These are phyloP conservation scores for Mycosphaerelloides madeirae DNA, from an alignment of 2,329 filamentous ascomycete species.

Conservation along the genomic window DNA sequence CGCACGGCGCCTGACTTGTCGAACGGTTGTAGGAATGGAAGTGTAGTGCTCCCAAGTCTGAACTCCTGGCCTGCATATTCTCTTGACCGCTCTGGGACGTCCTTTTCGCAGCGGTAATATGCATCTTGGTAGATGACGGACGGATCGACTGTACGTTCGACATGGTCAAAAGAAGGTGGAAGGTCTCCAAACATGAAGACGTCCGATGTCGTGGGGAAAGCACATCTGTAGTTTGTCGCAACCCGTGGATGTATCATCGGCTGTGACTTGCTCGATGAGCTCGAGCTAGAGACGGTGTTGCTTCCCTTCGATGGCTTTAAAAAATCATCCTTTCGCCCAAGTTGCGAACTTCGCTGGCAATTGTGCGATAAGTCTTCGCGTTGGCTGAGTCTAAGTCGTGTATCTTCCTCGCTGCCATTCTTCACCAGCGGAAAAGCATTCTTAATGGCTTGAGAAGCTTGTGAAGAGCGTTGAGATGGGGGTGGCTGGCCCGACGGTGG, in stretches of 20 bases:
- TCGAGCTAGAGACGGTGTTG: slow-evolving; percentile 1
- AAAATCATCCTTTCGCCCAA: slow-evolving; percentile 1
- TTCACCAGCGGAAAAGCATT: slow-evolving; percentile 73
- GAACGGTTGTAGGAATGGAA: slow-evolving; percentile 78
- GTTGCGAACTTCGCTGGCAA: slow-evolving; percentile 9
- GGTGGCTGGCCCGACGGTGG: slow-evolving; percentile 19
- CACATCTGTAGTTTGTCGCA: slow-evolving; percentile 17
- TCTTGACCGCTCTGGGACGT: slow-evolving; percentile 69
- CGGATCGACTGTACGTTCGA: slow-evolving; percentile 58
- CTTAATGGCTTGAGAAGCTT: slow-evolving; percentile 41
- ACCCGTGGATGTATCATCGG: slow-evolving; percentile 3
- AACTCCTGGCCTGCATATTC: slow-evolving; percentile 90
- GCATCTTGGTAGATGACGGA: slow-evolving; percentile 77
- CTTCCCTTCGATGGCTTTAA: slow-evolving; percentile 1
- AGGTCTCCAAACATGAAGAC: slow-evolving; percentile 34
- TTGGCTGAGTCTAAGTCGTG: slow-evolving; percentile 63
- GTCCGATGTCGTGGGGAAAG: slow-evolving; percentile 19
- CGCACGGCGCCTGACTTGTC: slow-evolving; percentile 44
- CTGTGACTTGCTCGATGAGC: slow-evolving; percentile 2
- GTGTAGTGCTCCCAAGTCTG: slow-evolving; percentile 65
- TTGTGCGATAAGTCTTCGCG: slow-evolving; percentile 35
- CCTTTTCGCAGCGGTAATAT: slow-evolving; percentile 76
- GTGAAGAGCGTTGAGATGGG: slow-evolving; percentile 27
- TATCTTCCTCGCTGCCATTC: slow-evolving; percentile 62
- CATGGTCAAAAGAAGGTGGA: slow-evolving; percentile 42